Evolutionary conservation across 2,329 filamentous ascomycete species (phyloP).

Genomic region (Zasmidium cellare): DNA sequence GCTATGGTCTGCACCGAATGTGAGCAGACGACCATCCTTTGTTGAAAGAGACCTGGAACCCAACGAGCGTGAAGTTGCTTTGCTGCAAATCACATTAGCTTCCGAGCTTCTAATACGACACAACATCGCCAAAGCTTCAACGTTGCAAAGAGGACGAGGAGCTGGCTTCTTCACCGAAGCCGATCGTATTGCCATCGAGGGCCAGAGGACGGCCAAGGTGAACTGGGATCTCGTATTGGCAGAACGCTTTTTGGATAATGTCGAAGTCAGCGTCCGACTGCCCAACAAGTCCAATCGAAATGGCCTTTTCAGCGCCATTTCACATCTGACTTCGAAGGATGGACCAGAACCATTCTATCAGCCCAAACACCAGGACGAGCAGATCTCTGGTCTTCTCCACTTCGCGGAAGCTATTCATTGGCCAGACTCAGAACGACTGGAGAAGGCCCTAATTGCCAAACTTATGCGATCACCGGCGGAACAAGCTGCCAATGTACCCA

Average conservation of each 20-base stretch:
- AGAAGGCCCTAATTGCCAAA: not conserved
- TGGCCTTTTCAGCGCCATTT: constrained; percentile 28
- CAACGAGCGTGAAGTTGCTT: constrained; percentile 53
- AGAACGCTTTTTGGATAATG: constrained; percentile 53
- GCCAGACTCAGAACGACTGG: constrained; percentile 40
- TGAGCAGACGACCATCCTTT: constrained; percentile 4
- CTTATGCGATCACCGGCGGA: not conserved
- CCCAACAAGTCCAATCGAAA: constrained; percentile 9
- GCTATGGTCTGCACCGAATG: constrained; percentile 41
- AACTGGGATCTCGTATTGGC: constrained; percentile 59
- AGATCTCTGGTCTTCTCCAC: constrained; percentile 51
- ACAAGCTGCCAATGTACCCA: not conserved
- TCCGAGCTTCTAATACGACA: constrained; percentile 57
- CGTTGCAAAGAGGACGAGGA: not conserved
- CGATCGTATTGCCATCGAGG: constrained; percentile 48
- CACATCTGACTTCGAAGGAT: constrained; percentile 27
- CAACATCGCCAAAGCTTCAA: constrained; percentile 40
- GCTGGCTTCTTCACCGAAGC: constrained; percentile 16
- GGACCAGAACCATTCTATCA: constrained; percentile 3
- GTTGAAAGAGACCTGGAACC: constrained; percentile 29
- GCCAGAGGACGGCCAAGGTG: constrained; percentile 51
- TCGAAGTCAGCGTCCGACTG: constrained; percentile 38
- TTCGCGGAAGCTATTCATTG: constrained; percentile 54
- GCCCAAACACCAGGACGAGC: constrained; percentile 40
- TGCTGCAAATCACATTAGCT: constrained; percentile 56